Percentiles rank a stretch among this genome's conserved stretches.
Evolutionary conservation across 176 grass and related monocot genomes (phyloP).

Genomic region (Juncus effusus): DNA sequence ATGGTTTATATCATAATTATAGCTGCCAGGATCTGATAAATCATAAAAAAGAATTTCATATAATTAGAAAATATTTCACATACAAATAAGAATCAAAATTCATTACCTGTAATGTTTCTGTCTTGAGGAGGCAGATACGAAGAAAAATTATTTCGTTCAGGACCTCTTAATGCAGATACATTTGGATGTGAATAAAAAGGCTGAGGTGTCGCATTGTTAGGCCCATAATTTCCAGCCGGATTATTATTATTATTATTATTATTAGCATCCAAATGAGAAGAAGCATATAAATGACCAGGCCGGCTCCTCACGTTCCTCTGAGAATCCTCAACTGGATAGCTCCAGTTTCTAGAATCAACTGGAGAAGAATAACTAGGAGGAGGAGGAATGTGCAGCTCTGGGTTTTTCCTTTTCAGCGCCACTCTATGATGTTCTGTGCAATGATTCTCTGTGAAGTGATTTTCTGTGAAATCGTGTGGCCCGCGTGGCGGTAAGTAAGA

Average conservation of each 20-base stretch:
- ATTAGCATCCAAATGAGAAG: slow-evolving; percentile 18
- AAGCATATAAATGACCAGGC: slow-evolving; percentile 8
- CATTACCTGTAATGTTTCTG: slow-evolving; percentile 13
- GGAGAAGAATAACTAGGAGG: neutral
- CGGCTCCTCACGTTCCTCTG: slow-evolving; percentile 25
- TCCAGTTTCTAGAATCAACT: slow-evolving; percentile 12
- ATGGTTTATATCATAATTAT: slow-evolving; percentile 22
- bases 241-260: slow-evolving; percentile 2
- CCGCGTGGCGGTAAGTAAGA: slow-evolving; percentile 16
- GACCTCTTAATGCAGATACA: slow-evolving; percentile 14
- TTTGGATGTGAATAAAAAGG: slow-evolving; percentile 5
- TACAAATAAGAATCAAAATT: slow-evolving; percentile 8
- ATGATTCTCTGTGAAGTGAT: neutral
- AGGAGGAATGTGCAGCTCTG: slow-evolving; percentile 15
- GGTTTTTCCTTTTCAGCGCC: slow-evolving; percentile 23
- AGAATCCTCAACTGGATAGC: slow-evolving; percentile 18
- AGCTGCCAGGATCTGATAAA: slow-evolving; percentile 13
- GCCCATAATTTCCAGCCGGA: slow-evolving; percentile 8
- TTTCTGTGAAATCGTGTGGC: slow-evolving; percentile 18
- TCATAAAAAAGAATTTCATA: slow-evolving; percentile 1
- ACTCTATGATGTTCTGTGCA: slow-evolving; percentile 9
- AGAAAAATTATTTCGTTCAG: slow-evolving; percentile 19
- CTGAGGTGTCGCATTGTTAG: slow-evolving; percentile 14
- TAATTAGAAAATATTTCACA: slow-evolving; percentile 2
- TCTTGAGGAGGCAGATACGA: slow-evolving; percentile 1